A percentile compares a stretch with the other conserved stretches of the same genome.
phyloP scores from a whole-genome alignment of 148 eudicot species.

The Camellia japonica region DNA sequence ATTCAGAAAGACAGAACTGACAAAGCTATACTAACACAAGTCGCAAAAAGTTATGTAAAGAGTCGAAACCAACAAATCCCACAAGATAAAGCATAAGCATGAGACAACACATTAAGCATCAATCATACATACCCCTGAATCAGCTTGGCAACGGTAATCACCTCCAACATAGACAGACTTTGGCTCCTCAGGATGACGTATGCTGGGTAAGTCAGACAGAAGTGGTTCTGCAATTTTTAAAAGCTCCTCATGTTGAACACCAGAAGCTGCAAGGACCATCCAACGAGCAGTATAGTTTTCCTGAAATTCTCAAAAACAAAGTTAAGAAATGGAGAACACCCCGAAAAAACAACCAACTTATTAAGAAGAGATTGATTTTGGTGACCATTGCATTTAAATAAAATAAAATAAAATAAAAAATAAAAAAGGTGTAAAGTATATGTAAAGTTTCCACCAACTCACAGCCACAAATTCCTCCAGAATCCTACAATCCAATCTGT shows the following conservation, averaged over 20 bases:
- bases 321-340: conserved; percentile 1
- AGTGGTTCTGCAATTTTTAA: conserved; percentile 84
- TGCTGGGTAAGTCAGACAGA: conserved; percentile 60
- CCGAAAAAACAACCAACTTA: conserved; percentile 1
- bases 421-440: background rate
- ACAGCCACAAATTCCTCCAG: conserved; percentile 83
- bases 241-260: conserved; percentile 85
- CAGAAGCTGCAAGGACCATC: conserved; percentile 93
- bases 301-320: conserved; percentile 35
- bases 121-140: conserved; percentile 59
- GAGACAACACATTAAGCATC: background rate
- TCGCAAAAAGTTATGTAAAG: background rate
- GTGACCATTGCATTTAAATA: background rate
- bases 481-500: conserved; percentile 51
- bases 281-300: conserved; percentile 85
- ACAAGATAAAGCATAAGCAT: background rate
- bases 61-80: background rate
- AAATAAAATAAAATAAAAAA: background rate
- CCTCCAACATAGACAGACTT: conserved; percentile 76
- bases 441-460: conserved; percentile 29
- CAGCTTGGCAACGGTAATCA: conserved; percentile 75
- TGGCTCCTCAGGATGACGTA: conserved; percentile 46
- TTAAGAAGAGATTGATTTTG: background rate
- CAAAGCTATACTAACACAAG: background rate
- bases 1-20: background rate